A percentile compares a stretch with the other conserved stretches of the same genome.
These are phyloP conservation scores for Camellia granthamiana DNA, from an alignment of 148 eudicot genomes.

Conservation along the genomic window DNA sequence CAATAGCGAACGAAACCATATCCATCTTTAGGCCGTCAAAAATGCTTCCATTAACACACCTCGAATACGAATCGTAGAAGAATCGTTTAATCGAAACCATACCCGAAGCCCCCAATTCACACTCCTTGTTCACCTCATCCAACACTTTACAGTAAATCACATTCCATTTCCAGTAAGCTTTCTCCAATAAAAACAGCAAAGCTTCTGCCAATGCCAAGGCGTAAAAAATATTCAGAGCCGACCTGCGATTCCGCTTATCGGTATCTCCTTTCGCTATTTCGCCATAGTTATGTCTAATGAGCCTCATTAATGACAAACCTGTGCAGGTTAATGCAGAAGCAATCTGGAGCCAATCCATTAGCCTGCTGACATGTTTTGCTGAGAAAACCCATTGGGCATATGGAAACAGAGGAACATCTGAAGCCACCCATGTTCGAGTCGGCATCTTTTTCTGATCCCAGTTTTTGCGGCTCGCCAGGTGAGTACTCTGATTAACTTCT, in stretches of 20 bases:
- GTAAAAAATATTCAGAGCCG: slow-evolving; percentile 72
- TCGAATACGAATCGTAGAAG: slow-evolving; percentile 95
- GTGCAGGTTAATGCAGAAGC: slow-evolving; percentile 68
- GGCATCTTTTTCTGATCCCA: slow-evolving; percentile 21
- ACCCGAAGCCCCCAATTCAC: slow-evolving; percentile 65
- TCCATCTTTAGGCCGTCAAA: slow-evolving; percentile 97
- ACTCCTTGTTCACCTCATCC: slow-evolving; percentile 59
- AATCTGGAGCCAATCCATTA: slow-evolving; percentile 69
- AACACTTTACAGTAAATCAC: slow-evolving; percentile 46
- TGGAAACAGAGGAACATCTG: slow-evolving; percentile 82
- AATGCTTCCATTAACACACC: slow-evolving; percentile 72
- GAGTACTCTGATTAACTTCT: slow-evolving; percentile 16
- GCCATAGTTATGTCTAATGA: slow-evolving; percentile 58
- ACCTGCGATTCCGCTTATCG: slow-evolving; percentile 64
- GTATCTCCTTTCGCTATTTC: slow-evolving; percentile 46
- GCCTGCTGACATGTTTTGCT: slow-evolving; percentile 55
- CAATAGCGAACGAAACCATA: slow-evolving; percentile 86
- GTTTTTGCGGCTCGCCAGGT: slow-evolving; percentile 7
- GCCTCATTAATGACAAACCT: slow-evolving; percentile 60
- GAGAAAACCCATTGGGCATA: slow-evolving; percentile 24
- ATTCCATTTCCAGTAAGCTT: slow-evolving; percentile 75
- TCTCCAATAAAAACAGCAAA: slow-evolving; percentile 68
- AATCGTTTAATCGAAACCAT: slow-evolving; percentile 63
- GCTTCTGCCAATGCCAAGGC: slow-evolving; percentile 86
- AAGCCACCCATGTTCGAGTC: slow-evolving; percentile 50